Percentiles rank a stretch among this genome's conserved stretches.
Conservation (phyloP, 1,284 basidiomycete species). For the Moniliella sp. region DNA sequence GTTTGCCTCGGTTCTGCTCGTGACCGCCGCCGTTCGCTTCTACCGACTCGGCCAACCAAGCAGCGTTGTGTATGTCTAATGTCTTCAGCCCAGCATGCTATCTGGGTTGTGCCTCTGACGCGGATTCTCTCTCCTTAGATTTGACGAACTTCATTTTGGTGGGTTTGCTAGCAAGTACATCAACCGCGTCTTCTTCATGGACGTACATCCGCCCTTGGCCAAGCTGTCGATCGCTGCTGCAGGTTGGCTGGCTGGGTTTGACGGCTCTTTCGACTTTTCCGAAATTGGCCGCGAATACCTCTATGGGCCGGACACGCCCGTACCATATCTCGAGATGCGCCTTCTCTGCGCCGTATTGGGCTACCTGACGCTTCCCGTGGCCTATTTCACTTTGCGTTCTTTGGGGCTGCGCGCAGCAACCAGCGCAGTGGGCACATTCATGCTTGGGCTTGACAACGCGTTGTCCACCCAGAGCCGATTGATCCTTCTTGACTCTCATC, state of each 20-base stretch:
- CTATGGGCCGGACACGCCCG: conserved; percentile 35
- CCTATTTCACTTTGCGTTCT: conserved; percentile 77
- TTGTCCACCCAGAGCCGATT: conserved; percentile 82
- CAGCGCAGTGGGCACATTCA: conserved; percentile 63
- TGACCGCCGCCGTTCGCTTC: conserved; percentile 1
- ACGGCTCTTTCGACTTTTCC: conserved; percentile 85
- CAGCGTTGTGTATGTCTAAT: conserved; percentile 1
- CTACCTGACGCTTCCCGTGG: conserved; percentile 57
- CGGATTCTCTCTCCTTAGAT: too few species aligned
- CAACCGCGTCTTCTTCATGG: conserved; percentile 67
- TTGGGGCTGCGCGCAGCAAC: conserved; percentile 62
- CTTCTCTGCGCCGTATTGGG: conserved; percentile 73
- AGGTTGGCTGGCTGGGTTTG: conserved; percentile 71
- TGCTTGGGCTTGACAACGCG: conserved; percentile 90
- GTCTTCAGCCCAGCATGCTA: too few species aligned
- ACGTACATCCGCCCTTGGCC: too few species aligned
- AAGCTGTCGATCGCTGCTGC: too few species aligned
- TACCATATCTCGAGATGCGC: conserved; percentile 91
- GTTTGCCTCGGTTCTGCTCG: too few species aligned
- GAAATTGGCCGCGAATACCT: conserved; percentile 50
- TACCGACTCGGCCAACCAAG: conserved; percentile 1
- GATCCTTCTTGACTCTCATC: conserved; percentile 86
- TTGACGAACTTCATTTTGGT: conserved; percentile 33
- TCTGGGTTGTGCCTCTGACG: too few species aligned
- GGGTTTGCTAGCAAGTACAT: conserved; percentile 61